Base-by-base conservation (phyloP, 1,284 basidiomycete species). In the Vanrija sp. region DNA sequence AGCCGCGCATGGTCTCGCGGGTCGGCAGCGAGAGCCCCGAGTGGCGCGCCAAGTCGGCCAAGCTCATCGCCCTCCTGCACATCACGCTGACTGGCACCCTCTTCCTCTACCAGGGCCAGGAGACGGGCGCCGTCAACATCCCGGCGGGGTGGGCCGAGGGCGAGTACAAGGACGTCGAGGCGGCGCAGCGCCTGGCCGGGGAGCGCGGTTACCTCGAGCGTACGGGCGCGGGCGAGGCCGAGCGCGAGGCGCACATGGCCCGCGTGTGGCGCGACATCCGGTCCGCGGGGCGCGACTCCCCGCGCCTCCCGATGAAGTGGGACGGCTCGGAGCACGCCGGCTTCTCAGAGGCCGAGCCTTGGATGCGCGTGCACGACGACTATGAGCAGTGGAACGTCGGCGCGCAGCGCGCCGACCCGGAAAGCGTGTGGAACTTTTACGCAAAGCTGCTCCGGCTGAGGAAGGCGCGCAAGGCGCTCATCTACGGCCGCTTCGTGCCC, bases 301-400 rank as follows among this genome's bases (percentile, higher is more conserved):
- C 72, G 25, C 45, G 71, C 24, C 67, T 63, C 6, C 63, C 69
- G 6, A 57, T 65, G 45, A 60, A 87, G 83, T 89, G 87, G 87
- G 78, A 84, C 54, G 61, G 75, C 3, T 76, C 77, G 0, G 51
- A 75, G 12, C 78, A 87, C 56, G 85, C 79, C 0, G 87, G 88
- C 0, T 89, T 89, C 72, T 79, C 81, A 0, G 82, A 80, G 16
- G 62, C 62, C 15, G 79, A 73, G 10, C 85, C 87, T 0, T 89
- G 86, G 87, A 89, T 89, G 85, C 77, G 84, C 12, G 82, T 86
- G 12, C 86, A 88, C 64, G 85, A 87, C 45, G 85, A 88, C 62
- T 86, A 84, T 66, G 60, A 59, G 18, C 75, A 8, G 53, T 67
- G 75, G 68, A 79, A 79, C 61, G 71, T 75, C 24, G 74, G 61